phyloP scores from a whole-genome alignment of 257 asterid genomes.

The Fraxinus pennsylvanica region DNA sequence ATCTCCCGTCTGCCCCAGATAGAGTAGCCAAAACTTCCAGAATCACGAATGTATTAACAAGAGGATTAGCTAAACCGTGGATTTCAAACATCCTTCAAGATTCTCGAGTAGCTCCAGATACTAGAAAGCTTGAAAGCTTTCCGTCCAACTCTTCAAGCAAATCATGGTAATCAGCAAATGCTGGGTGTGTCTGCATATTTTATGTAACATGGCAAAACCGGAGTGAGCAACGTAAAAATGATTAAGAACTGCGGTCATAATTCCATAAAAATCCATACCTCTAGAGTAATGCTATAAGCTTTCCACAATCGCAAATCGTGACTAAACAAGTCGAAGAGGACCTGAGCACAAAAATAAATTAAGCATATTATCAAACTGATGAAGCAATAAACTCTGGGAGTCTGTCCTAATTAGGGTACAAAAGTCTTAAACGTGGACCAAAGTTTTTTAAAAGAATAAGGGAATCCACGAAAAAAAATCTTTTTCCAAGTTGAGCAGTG shows the following conservation, averaged over 20 bases:
- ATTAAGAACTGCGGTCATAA: conserved; percentile 13
- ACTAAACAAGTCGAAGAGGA: conserved; percentile 82
- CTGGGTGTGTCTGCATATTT: conserved; percentile 57
- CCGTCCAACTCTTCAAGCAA: conserved; percentile 84
- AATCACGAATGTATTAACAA: background rate
- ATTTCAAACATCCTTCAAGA: conserved; percentile 25
- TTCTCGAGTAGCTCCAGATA: too few relatives aligned
- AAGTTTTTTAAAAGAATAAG: background rate
- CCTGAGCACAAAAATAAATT: conserved; percentile 50
- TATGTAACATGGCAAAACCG: conserved; percentile 7
- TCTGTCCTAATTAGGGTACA: background rate
- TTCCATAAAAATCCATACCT: conserved; percentile 46
- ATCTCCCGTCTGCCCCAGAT: background rate
- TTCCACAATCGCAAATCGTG: conserved; percentile 88
- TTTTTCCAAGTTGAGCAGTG: background rate
- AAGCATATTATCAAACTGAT: conserved; percentile 6
- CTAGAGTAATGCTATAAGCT: conserved; percentile 79
- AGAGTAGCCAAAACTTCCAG: background rate
- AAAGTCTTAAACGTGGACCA: background rate
- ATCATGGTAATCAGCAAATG: conserved; percentile 75
- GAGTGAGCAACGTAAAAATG: conserved; percentile 6
- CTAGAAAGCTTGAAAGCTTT: conserved; percentile 35
- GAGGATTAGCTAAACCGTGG: background rate
- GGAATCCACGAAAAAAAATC: background rate
- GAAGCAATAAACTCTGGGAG: background rate